phyloP scores from a whole-genome alignment of 2,329 filamentous ascomycete genomes.

The Aspergillus quadrilineatus region DNA sequence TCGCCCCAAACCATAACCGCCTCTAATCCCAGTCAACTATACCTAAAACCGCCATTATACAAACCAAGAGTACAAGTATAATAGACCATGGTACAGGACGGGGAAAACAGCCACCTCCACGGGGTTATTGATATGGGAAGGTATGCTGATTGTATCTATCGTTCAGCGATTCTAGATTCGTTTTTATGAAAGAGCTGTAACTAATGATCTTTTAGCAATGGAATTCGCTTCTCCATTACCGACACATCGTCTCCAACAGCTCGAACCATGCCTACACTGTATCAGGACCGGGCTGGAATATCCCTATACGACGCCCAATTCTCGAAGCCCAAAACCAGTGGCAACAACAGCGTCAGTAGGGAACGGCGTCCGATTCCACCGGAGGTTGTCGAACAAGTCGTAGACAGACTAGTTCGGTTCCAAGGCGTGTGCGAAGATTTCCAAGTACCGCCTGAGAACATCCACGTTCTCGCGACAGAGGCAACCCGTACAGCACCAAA shows the following conservation, averaged over 20 bases:
- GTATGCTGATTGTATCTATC: constrained; percentile 22
- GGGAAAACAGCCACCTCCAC: constrained; percentile 26
- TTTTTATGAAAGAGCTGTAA: neutral
- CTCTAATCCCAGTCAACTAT: no score
- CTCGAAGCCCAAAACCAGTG: constrained; percentile 30
- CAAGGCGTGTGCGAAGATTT: constrained; percentile 68
- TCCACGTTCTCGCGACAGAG: constrained; percentile 81
- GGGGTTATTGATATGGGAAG: constrained; percentile 45
- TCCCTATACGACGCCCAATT: constrained; percentile 81
- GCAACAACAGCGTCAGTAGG: constrained; percentile 3
- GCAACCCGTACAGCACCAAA: constrained; percentile 82
- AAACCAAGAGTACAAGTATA: no score
- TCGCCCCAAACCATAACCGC: no score
- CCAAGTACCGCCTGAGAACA: constrained; percentile 61
- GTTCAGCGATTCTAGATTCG: neutral
- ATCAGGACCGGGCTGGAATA: constrained; percentile 74
- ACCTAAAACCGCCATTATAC: no score
- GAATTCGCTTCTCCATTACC: constrained; percentile 88
- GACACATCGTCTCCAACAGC: constrained; percentile 69
- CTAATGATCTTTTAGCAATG: constrained; percentile 59
- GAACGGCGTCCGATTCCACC: constrained; percentile 55
- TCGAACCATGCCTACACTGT: constrained; percentile 73
- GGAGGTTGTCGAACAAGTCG: constrained; percentile 64
- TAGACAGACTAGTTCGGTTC: constrained; percentile 68
- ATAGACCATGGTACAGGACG: constrained; percentile 1